Evolutionary conservation across 108 stramenopile species (phyloP), one percentile per base, ranked within the genome.

Genomic region (Cyclotella baltica): DNA sequence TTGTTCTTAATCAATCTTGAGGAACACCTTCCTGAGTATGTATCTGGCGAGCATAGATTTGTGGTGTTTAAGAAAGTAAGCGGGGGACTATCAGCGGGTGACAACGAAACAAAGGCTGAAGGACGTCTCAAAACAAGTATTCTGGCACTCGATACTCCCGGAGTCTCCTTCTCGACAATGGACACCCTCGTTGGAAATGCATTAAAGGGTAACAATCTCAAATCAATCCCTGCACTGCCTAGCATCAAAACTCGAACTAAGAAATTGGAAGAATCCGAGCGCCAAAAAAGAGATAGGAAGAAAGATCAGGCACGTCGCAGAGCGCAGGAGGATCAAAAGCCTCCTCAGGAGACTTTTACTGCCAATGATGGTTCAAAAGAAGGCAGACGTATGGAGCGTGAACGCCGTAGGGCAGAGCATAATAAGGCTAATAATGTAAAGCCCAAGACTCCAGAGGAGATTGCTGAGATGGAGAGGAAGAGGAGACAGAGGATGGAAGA

Each of bases 381-480:
- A 62, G 93, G 91, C n/a, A 85, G 93, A 38, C 73, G 67, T 33
- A 82, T 90, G 4, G 93, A 95, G 81, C 84, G 93, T n/a, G 93
- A 95, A 30, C 87, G 90, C 11, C 87, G 91, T 62, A 80, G 93
- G 20, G 88, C 78, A 15, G 90, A 95, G 43, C 93, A 95, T 65
- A 73, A 83, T 29, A 67, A 65, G 15, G 70, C 85, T 22, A 89
- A 95, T 61, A 85, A 92, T 71, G 81, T 83, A 31, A 71, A 80
- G 55, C 86, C 85, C 43, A 92, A 92, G 79, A 92, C 93, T 33
- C 93, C 93, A 22, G 93, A 95, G 68, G 93, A 95, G 73, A 87
- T 91, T 34, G 88, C 88, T 23, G 93, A 95, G 78, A 91, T 92
- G 79, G 93, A 95, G 76, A 88, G 87, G 40, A 74, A 62, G 74